Conservation (phyloP, 768 basidiomycete species). For the Suillus placidus region DNA sequence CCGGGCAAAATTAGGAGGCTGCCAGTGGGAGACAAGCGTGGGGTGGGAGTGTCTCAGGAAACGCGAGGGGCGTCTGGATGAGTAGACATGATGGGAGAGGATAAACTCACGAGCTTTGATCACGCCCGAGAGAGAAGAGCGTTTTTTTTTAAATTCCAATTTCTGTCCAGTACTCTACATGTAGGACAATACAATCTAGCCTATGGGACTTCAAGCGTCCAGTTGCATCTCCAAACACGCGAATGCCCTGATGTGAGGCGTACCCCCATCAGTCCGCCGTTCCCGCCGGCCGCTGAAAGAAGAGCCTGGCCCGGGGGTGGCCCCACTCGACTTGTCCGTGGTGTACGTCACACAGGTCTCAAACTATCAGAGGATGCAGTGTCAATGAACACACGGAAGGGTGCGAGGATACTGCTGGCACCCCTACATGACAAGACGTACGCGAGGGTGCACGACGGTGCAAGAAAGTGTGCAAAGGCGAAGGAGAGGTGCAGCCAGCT, state of each 20-base stretch:
- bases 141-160: not conserved
- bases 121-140: not conserved
- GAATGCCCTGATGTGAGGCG: too few relatives aligned
- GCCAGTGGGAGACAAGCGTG: not conserved
- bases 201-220: too few relatives aligned
- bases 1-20: not conserved
- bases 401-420: not conserved
- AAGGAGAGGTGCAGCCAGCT: not conserved
- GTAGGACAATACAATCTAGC: too few relatives aligned
- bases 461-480: not conserved
- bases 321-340: not conserved
- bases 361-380: not conserved
- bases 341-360: not conserved
- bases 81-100: not conserved
- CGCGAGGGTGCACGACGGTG: not conserved
- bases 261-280: too few relatives aligned
- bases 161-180: too few relatives aligned
- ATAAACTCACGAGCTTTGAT: not conserved
- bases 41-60: not conserved
- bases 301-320: too few relatives aligned
- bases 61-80: too few relatives aligned
- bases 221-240: too few relatives aligned
- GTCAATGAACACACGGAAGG: too few relatives aligned
- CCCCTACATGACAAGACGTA: not conserved
- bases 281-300: too few relatives aligned